Conservation (phyloP, 2,329 filamentous ascomycete species). For the Waltergamsia citrina region DNA sequence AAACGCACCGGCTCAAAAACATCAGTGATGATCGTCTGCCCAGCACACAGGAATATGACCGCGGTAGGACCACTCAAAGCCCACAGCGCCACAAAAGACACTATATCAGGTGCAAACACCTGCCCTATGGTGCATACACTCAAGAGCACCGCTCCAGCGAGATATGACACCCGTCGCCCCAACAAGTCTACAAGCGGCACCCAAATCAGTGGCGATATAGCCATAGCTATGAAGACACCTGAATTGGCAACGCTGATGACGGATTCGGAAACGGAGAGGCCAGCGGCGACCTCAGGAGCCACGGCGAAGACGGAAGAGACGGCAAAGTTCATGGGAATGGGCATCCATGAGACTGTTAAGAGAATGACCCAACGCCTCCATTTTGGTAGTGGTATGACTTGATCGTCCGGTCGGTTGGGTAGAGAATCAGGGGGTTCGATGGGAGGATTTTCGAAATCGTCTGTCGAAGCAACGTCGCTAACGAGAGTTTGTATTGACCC, state of each 20-base stretch:
- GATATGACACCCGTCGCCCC: constrained; percentile 6
- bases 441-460: no score
- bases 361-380: no score
- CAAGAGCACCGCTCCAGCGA: constrained; percentile 6
- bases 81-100: constrained; percentile 7
- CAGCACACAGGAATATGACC: constrained; percentile 8
- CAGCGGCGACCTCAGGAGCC: constrained; percentile 8
- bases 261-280: constrained; percentile 3
- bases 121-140: constrained; percentile 5
- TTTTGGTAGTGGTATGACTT: no score
- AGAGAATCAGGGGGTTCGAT: no score
- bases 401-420: no score
- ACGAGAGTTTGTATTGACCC: no score
- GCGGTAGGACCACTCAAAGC: constrained; percentile 7
- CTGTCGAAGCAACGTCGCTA: no score
- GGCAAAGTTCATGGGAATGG: constrained; percentile 6
- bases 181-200: constrained; percentile 7
- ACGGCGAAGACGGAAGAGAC: constrained; percentile 8
- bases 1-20: constrained; percentile 6
- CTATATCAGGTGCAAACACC: constrained; percentile 5
- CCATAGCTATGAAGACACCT: constrained; percentile 8
- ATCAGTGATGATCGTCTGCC: constrained; percentile 9
- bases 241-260: constrained; percentile 8
- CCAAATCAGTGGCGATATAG: constrained; percentile 8
- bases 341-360: no score